These are phyloP conservation scores for Fusarium falciforme DNA, from an alignment of 2,329 filamentous ascomycete genomes.

Conservation along the genomic window DNA sequence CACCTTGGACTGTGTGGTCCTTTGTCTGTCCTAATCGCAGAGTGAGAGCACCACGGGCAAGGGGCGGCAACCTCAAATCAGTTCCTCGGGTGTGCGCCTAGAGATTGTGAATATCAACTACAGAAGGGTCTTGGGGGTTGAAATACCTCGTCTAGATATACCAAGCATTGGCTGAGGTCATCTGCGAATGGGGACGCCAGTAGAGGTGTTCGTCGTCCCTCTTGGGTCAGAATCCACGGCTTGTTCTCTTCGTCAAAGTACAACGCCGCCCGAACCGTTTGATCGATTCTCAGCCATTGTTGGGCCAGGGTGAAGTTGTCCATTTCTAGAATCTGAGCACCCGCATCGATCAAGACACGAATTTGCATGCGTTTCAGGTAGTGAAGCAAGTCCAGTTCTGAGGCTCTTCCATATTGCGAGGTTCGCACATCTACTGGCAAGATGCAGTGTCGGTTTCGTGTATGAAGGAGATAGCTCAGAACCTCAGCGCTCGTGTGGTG, in stretches of 20 bases:
- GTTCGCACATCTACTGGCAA: conserved; percentile 45
- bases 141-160: conserved; percentile 70
- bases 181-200: conserved; percentile 37
- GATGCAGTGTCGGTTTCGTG: conserved; percentile 61
- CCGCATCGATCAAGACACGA: conserved; percentile 71
- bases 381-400: conserved; percentile 48
- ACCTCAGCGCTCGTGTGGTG: conserved; percentile 74
- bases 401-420: conserved; percentile 56
- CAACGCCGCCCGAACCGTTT: conserved; percentile 59
- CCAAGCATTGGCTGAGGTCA: conserved; percentile 48
- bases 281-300: conserved; percentile 62
- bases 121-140: too few relatives aligned
- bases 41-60: conserved; percentile 64
- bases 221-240: conserved; percentile 32
- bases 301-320: conserved; percentile 62
- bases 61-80: conserved; percentile 65
- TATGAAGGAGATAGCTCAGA: conserved; percentile 66
- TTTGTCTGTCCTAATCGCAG: conserved; percentile 68
- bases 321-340: conserved; percentile 73
- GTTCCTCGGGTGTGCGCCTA: conserved; percentile 56
- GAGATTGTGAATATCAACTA: neutral
- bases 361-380: conserved; percentile 48
- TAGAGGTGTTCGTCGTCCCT: conserved; percentile 28
- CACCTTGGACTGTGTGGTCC: conserved; percentile 63
- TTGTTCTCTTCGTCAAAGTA: conserved; percentile 57